Conservation (phyloP, 2,329 filamentous ascomycete species). For the Nigrospora sphaerica region DNA sequence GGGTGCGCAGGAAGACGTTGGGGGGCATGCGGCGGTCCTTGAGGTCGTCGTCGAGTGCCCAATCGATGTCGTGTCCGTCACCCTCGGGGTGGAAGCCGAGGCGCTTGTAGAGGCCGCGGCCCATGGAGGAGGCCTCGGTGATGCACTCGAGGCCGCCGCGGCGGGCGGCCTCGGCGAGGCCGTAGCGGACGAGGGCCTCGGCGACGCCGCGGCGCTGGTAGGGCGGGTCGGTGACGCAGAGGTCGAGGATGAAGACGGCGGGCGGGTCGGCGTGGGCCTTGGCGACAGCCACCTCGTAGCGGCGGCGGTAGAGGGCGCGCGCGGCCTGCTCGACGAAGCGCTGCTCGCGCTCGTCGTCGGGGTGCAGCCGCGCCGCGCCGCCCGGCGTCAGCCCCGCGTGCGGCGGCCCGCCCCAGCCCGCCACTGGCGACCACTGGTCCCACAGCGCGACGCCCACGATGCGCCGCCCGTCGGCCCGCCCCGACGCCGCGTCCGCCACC, state of each 20-base stretch:
- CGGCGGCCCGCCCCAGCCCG: slow-evolving; percentile 37
- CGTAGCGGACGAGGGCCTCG: slow-evolving; percentile 37
- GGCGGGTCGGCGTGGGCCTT: slow-evolving; percentile 25
- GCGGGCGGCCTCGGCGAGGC: slow-evolving; percentile 31
- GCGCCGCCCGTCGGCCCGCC: slow-evolving; percentile 7
- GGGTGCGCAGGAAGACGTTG: slow-evolving; percentile 40
- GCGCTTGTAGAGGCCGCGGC: slow-evolving; percentile 35
- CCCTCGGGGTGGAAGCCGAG: slow-evolving; percentile 36
- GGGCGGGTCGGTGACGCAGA: slow-evolving; percentile 44
- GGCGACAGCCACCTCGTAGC: slow-evolving; percentile 31
- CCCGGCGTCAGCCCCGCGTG: slow-evolving; percentile 22
- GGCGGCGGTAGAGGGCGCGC: slow-evolving; percentile 33
- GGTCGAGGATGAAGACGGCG: slow-evolving; percentile 40
- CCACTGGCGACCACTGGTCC: slow-evolving; percentile 41
- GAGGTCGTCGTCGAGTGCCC: slow-evolving; percentile 35
- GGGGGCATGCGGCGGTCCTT: slow-evolving; percentile 25
- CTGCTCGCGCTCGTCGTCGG: slow-evolving; percentile 34
- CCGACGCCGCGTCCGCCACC: slow-evolving; percentile 24
- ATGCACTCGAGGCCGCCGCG: slow-evolving; percentile 33
- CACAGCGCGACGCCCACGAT: slow-evolving; percentile 50
- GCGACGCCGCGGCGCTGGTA: slow-evolving; percentile 46
- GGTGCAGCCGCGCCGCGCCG: slow-evolving; percentile 29
- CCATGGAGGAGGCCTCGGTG: slow-evolving; percentile 42
- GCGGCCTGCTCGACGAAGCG: slow-evolving; percentile 38
- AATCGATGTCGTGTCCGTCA: slow-evolving; percentile 28